Evolutionary conservation across 805 yeast genomes (phyloP), one percentile per base, ranked within the genome.

Genomic region (Ogataea sp.): DNA sequence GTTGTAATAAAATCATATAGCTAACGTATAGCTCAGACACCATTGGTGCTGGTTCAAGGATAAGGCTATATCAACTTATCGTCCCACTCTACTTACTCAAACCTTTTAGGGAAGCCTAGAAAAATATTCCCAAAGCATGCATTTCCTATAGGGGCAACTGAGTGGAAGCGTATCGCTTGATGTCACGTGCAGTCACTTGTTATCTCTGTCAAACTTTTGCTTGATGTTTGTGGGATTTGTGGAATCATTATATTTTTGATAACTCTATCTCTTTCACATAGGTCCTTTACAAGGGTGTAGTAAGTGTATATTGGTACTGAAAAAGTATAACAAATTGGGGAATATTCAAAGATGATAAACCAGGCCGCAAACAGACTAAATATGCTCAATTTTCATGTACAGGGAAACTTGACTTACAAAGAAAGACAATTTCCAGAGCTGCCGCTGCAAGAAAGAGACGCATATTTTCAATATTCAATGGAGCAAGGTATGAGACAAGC

Each of bases 351-450:
- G 5, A 32, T 14, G 23, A 33, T 33, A 28, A 21, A 24, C n/a
- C 20, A 7, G 9, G 36, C 36, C 9, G 13, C 28, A 2, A 11
- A 23, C 15, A 16, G 36, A 9, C 28, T 33, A 6, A 14, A 23
- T 10, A 33, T 33, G 36, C 36, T 33, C 5, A 23, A 23, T 15
- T 4, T 21, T 5, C 36, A 33, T 15, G 28, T 33, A 13, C 28
- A 23, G 9, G 15, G 28, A 23, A 33, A 33, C 20, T 11, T 9
- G 14, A n/a, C 15, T 9, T 15, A n/a, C 11, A 27, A 21, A 15
- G 14, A 23, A 14, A 33, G 28, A 33, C 36, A 33, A 24, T 33
- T 33, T 13, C 36, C 36, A 14, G 36, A 33, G n/a, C 20, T 33
- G 3, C 36, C 36, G 6, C 9, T 15, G 3, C 20, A 33, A 3